Conservation (phyloP, 495 filamentous ascomycete genomes). For the Penicillium manginii region DNA sequence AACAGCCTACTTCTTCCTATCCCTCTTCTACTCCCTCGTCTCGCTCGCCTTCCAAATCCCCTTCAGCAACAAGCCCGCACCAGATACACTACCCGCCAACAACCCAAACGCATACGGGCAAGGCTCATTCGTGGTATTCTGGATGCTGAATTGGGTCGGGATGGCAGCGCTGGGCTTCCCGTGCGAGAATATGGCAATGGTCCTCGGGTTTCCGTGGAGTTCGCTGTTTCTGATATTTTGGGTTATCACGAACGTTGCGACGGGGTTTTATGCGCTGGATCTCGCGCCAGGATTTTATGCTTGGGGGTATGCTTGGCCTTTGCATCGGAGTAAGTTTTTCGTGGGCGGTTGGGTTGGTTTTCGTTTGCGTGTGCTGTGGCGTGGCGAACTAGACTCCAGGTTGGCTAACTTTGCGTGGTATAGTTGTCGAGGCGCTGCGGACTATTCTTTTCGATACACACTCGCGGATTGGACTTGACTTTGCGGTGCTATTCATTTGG, state of each 20-base stretch:
- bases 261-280: conserved; percentile 65
- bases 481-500: conserved; percentile 68
- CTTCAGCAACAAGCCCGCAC: conserved; percentile 51
- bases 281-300: conserved; percentile 62
- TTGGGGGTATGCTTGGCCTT: conserved; percentile 76
- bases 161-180: conserved; percentile 71
- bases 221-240: conserved; percentile 75
- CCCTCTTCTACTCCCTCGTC: conserved; percentile 67
- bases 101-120: conserved; percentile 62
- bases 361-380: too few species aligned
- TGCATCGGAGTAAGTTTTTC: conserved; percentile 57
- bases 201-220: conserved; percentile 68
- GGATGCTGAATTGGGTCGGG: conserved; percentile 75
- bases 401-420: conserved; percentile 8
- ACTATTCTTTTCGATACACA: conserved; percentile 67
- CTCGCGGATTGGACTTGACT: conserved; percentile 64
- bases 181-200: conserved; percentile 74
- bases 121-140: conserved; percentile 69
- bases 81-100: conserved; percentile 44
- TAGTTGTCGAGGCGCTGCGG: conserved; percentile 65
- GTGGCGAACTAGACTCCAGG: too few species aligned
- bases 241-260: conserved; percentile 73
- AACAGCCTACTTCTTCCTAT: conserved; percentile 67
- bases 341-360: too few species aligned
- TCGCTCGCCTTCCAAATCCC: conserved; percentile 69